A percentile compares a stretch with the other conserved stretches of the same genome.
These are phyloP conservation scores for Euphorbia tirucalli DNA, from an alignment of 345 rosid species.

Conservation along the genomic window DNA sequence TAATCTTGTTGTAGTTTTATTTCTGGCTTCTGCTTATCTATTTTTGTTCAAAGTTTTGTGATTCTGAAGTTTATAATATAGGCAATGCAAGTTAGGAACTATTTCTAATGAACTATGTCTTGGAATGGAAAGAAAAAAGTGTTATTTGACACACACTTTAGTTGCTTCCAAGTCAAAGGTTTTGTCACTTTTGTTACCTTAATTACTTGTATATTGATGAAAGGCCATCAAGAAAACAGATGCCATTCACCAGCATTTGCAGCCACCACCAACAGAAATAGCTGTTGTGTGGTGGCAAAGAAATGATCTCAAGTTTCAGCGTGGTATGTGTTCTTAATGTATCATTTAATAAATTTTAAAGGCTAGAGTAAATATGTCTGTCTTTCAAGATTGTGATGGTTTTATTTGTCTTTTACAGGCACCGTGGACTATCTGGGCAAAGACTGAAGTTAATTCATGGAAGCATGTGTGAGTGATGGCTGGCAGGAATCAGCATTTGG, in stretches of 20 bases:
- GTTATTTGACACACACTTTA: no score
- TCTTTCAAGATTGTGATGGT: neutral
- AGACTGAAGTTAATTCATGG: constrained; percentile 8
- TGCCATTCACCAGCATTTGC: no score
- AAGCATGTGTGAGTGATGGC: constrained; percentile 9
- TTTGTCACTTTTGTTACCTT: no score
- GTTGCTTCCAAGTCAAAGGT: no score
- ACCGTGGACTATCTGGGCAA: neutral
- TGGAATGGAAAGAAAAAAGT: no score
- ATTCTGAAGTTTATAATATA: neutral
- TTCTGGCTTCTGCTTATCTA: neutral
- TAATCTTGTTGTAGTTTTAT: neutral
- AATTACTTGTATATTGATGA: no score
- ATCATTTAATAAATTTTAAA: no score
- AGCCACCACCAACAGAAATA: neutral
- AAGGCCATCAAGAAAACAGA: no score
- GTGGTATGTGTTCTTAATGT: neutral
- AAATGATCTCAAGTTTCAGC: neutral
- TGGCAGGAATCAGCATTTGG: constrained; percentile 10
- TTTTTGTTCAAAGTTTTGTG: no score
- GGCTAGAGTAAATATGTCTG: neutral
- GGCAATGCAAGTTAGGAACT: neutral
- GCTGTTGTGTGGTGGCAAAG: neutral
- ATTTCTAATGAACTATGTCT: neutral
- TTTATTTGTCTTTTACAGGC: constrained; percentile 17